Evolutionary conservation across 208 protist genomes (phyloP).

Genomic region (Trypanosoma caninum): DNA sequence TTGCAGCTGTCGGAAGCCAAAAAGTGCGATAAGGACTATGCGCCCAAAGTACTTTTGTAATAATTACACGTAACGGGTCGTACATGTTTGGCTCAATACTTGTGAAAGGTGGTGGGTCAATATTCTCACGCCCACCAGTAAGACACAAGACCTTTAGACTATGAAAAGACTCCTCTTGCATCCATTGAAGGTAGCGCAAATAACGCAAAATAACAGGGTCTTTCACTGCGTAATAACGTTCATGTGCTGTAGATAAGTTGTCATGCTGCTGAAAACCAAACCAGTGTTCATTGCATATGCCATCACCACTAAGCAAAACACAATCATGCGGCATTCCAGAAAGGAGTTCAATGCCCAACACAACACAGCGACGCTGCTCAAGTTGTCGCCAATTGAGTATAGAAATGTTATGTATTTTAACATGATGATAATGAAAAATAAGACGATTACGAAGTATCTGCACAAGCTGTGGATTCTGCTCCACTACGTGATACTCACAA

Average conservation of each 20-base stretch:
- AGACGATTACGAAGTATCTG: conserved; percentile 64
- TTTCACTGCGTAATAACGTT: conserved; percentile 57
- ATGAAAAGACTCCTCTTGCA: conserved; percentile 87
- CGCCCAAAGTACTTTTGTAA: conserved; percentile 64
- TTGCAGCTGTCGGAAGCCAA: conserved; percentile 75
- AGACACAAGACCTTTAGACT: conserved; percentile 79
- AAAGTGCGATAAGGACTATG: conserved; percentile 75
- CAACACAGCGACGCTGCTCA: conserved; percentile 66
- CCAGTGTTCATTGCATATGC: conserved; percentile 80
- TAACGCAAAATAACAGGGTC: conserved; percentile 84
- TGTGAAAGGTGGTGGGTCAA: conserved; percentile 53
- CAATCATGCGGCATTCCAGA: conserved; percentile 85
- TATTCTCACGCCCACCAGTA: conserved; percentile 67
- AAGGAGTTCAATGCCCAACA: conserved; percentile 81
- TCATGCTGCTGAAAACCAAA: conserved; percentile 76
- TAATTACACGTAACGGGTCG: conserved; percentile 49
- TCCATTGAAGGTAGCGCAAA: conserved; percentile 80
- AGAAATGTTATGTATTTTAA: conserved; percentile 71
- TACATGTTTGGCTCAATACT: conserved; percentile 52
- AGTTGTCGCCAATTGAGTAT: conserved; percentile 78
- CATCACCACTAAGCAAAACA: conserved; percentile 68
- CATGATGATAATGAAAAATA: conserved; percentile 80
- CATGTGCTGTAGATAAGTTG: conserved; percentile 68
- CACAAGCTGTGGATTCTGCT: conserved; percentile 74
- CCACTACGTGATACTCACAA: conserved; percentile 85